phyloP scores from a whole-genome alignment of 176 grass and related monocot genomes.

The Hordeum marinum region DNA sequence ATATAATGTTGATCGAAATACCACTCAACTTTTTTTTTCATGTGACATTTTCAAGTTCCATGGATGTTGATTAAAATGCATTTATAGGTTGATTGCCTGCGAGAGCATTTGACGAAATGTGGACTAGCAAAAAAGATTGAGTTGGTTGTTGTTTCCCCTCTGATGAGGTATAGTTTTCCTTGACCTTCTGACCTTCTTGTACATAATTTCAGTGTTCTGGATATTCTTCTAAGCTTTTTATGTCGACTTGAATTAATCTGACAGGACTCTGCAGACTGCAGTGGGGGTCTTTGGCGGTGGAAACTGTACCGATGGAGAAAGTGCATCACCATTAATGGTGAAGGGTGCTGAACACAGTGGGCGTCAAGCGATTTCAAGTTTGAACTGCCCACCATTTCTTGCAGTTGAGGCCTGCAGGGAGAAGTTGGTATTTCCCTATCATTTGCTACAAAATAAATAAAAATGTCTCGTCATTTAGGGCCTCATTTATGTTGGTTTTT shows the following conservation, averaged over 20 bases:
- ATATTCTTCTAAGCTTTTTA: background rate
- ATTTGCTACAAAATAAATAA: background rate
- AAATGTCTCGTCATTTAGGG: background rate
- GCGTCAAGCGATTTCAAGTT: constrained; percentile 49
- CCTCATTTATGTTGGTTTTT: background rate
- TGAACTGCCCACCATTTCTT: constrained; percentile 65
- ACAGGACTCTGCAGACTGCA: constrained; percentile 94
- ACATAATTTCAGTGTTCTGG: background rate
- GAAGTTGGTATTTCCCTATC: constrained; percentile 50
- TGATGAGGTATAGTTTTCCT: constrained; percentile 52
- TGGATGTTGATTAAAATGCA: background rate
- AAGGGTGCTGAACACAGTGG: constrained; percentile 56
- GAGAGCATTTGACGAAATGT: constrained; percentile 52
- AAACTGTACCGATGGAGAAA: constrained; percentile 37
- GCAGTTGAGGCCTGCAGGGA: constrained; percentile 81
- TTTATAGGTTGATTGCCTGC: constrained; percentile 59
- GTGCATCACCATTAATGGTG: constrained; percentile 54
- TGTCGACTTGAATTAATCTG: background rate
- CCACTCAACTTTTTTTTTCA: background rate
- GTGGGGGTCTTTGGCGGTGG: constrained; percentile 93
- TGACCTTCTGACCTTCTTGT: background rate
- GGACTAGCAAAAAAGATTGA: constrained; percentile 65
- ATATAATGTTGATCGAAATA: background rate
- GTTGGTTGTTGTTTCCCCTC: constrained; percentile 76
- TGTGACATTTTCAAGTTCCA: background rate